Conservation (phyloP, 192 early-diverging fungal genomes). For the Mycoemilia scoparia region DNA sequence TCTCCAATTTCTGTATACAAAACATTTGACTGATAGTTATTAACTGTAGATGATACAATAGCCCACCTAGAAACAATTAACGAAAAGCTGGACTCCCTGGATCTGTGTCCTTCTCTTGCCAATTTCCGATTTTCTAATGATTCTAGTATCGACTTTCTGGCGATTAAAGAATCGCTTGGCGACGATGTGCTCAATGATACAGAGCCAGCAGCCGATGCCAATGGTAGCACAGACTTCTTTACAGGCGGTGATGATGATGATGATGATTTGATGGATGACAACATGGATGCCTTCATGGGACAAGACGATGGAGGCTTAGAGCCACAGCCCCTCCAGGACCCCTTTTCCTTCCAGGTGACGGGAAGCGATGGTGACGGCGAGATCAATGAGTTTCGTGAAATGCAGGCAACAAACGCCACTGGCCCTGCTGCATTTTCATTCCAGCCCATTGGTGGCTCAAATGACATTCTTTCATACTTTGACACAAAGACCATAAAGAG, state of each 20-base stretch:
- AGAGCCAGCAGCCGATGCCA: constrained; percentile 2
- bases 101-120: constrained; percentile 51
- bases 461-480: constrained; percentile 73
- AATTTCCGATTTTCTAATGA: constrained; percentile 47
- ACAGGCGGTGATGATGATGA: constrained; percentile 6
- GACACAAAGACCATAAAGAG: constrained; percentile 56
- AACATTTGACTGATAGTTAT: no score
- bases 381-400: constrained; percentile 1
- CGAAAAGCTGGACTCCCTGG: constrained; percentile 17
- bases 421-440: no score
- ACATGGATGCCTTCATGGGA: constrained; percentile 17
- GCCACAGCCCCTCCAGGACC: constrained; percentile 18
- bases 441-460: constrained; percentile 32
- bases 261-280: constrained; percentile 11
- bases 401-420: constrained; percentile 7
- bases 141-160: constrained; percentile 37
- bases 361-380: constrained; percentile 14
- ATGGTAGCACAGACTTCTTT: constrained; percentile 6
- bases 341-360: constrained; percentile 14
- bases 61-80: constrained; percentile 12
- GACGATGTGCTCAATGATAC: constrained; percentile 31
- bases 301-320: constrained; percentile 22
- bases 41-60: no score
- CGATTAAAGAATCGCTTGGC: constrained; percentile 29
- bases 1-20: no score